Conservation (phyloP, 495 filamentous ascomycete species). For the Durotheca rogersii region DNA sequence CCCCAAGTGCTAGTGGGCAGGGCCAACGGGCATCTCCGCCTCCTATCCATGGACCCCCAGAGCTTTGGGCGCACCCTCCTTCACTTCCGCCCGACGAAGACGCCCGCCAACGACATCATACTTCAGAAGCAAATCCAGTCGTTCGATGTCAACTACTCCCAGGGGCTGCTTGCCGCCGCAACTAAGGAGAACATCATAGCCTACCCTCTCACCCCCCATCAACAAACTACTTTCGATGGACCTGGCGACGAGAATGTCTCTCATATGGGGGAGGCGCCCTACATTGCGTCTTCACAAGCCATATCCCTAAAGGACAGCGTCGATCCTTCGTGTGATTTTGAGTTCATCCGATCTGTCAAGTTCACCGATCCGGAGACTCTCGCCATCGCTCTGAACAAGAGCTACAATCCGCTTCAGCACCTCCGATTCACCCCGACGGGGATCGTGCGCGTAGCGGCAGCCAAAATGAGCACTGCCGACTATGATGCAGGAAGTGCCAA, state of each 20-base stretch:
- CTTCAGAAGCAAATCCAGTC: slow-evolving; percentile 37
- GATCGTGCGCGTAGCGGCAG: slow-evolving; percentile 30
- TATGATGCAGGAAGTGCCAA: slow-evolving; percentile 2
- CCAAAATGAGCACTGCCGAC: slow-evolving; percentile 4
- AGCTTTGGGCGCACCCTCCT: slow-evolving; percentile 37
- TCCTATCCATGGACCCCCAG: slow-evolving; percentile 40
- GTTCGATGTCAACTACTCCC: slow-evolving; percentile 36
- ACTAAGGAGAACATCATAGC: slow-evolving; percentile 35
- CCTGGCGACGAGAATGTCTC: slow-evolving; percentile 1
- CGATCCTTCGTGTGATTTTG: slow-evolving; percentile 9
- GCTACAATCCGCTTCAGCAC: slow-evolving; percentile 40
- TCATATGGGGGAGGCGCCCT: background rate
- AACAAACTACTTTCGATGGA: background rate
- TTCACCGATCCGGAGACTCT: slow-evolving; percentile 42
- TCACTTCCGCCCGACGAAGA: slow-evolving; percentile 22
- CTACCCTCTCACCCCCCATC: slow-evolving; percentile 25
- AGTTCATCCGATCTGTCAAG: slow-evolving; percentile 32
- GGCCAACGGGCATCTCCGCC: slow-evolving; percentile 43
- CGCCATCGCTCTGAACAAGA: slow-evolving; percentile 40
- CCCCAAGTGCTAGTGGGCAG: slow-evolving; percentile 42
- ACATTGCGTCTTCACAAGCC: slow-evolving; percentile 10
- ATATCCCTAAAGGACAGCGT: slow-evolving; percentile 12
- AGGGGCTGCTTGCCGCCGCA: slow-evolving; percentile 22
- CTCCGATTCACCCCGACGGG: slow-evolving; percentile 42
- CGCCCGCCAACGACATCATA: background rate